Conservation (phyloP, 2,329 filamentous ascomycete species). For the Colletotrichum liriopes region DNA sequence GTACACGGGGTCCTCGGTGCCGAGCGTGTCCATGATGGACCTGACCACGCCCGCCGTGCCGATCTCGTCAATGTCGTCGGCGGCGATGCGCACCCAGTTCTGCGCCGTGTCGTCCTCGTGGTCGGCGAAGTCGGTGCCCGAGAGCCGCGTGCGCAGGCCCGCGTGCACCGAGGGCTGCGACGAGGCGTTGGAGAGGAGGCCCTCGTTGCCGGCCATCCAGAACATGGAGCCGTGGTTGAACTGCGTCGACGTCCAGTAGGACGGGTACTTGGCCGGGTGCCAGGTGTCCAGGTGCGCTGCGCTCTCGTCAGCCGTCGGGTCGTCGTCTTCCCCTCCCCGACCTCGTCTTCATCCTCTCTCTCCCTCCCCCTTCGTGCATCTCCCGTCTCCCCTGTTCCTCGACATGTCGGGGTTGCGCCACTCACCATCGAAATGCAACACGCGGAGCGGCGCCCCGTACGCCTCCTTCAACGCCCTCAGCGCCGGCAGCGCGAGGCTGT, state of each 20-base stretch:
- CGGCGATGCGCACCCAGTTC: slow-evolving; percentile 85
- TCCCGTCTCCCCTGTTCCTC: too few relatives aligned
- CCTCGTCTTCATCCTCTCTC: background rate
- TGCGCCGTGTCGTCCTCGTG: slow-evolving; percentile 82
- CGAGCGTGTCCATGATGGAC: slow-evolving; percentile 80
- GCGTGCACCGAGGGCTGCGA: slow-evolving; percentile 84
- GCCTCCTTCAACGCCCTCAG: slow-evolving; percentile 76
- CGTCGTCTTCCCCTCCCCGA: background rate
- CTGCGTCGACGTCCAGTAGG: slow-evolving; percentile 78
- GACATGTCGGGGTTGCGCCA: background rate
- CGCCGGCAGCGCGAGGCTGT: slow-evolving; percentile 79
- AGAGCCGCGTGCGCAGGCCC: slow-evolving; percentile 84
- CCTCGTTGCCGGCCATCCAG: slow-evolving; percentile 88
- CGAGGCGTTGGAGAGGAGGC: slow-evolving; percentile 80
- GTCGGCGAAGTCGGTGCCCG: slow-evolving; percentile 75
- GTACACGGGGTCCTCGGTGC: slow-evolving; percentile 84
- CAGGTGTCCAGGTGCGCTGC: slow-evolving; percentile 83
- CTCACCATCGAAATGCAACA: slow-evolving; percentile 80
- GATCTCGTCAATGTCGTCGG: slow-evolving; percentile 90
- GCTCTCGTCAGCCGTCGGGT: slow-evolving; percentile 41
- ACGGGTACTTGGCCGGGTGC: slow-evolving; percentile 86
- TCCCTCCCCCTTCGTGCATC: background rate
- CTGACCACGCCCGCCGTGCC: slow-evolving; percentile 80
- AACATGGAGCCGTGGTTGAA: slow-evolving; percentile 96
- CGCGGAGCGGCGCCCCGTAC: slow-evolving; percentile 75